phyloP scores from a whole-genome alignment of 192 early-diverging fungal genomes.

The Backusella morwellensis region DNA sequence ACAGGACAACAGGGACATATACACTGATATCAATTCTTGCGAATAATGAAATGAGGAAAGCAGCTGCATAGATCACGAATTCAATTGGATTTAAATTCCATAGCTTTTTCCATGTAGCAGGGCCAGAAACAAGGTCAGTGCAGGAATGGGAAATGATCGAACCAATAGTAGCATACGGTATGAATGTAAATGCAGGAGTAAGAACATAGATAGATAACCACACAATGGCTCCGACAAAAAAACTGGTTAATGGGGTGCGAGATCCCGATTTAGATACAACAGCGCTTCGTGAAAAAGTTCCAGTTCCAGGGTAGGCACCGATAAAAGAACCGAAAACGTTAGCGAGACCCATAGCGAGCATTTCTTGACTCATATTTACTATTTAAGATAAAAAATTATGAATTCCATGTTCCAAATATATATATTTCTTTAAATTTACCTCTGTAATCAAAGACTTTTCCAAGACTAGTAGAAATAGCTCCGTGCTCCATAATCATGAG shows the following conservation, averaged over 20 bases:
- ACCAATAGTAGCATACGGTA: constrained; percentile 74
- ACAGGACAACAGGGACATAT: constrained; percentile 70
- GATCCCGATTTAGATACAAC: constrained; percentile 89
- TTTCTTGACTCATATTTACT: constrained; percentile 82
- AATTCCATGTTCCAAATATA: not conserved
- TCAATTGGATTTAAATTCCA: constrained; percentile 66
- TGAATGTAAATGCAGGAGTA: constrained; percentile 83
- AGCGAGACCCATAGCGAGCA: constrained; percentile 84
- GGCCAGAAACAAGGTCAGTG: constrained; percentile 68
- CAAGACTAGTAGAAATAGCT: constrained; percentile 89
- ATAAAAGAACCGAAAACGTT: constrained; percentile 88
- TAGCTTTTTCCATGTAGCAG: constrained; percentile 51
- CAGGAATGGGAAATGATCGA: constrained; percentile 87
- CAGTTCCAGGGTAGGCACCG: constrained; percentile 84
- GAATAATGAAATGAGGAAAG: constrained; percentile 63
- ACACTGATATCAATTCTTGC: constrained; percentile 68
- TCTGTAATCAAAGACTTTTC: constrained; percentile 80
- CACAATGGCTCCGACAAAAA: constrained; percentile 78
- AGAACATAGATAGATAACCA: constrained; percentile 77
- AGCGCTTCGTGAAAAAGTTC: constrained; percentile 91
- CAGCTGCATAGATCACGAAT: constrained; percentile 46
- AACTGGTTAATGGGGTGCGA: constrained; percentile 74
- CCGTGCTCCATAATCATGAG: constrained; percentile 88
- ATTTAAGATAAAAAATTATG: not conserved
- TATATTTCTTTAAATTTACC: constrained; percentile 34